Conservation (phyloP, 1,139 yeast genomes). For the Blastobotrys malaysiensis region DNA sequence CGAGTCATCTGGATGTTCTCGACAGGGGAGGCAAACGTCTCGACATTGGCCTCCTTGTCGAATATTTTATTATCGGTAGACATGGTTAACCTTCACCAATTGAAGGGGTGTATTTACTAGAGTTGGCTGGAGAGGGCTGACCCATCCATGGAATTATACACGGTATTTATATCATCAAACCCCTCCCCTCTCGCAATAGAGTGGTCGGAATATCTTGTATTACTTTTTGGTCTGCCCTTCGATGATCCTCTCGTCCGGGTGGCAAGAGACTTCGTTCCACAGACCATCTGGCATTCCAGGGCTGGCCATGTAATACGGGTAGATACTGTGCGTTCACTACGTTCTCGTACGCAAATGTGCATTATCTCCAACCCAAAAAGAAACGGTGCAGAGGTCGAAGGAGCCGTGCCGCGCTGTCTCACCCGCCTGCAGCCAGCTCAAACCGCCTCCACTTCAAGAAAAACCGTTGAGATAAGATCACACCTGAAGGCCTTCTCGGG, state of each 20-base stretch:
- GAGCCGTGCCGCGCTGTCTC: background rate
- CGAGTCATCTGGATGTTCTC: slow-evolving; percentile 10
- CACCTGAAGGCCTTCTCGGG: too few relatives aligned
- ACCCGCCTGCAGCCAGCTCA: background rate
- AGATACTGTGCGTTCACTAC: too few relatives aligned
- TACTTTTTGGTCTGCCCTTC: background rate
- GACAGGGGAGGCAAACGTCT: slow-evolving; percentile 2
- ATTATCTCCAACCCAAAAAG: background rate
- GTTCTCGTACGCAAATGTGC: background rate
- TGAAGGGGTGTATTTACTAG: background rate
- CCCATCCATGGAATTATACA: background rate
- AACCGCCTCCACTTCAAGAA: background rate
- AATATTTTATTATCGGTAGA: background rate
- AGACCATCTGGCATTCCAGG: background rate
- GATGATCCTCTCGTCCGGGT: background rate
- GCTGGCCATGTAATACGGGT: too few relatives aligned
- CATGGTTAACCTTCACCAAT: background rate
- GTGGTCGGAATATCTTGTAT: background rate
- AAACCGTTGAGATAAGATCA: background rate
- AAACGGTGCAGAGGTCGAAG: background rate
- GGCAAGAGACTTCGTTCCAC: background rate
- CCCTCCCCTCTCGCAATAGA: background rate
- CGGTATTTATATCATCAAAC: background rate
- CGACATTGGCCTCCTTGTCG: background rate
- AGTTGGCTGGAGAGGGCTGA: background rate